phyloP scores from a whole-genome alignment of 2,329 filamentous ascomycete species.

The Pseudogymnoascus pannorum region DNA sequence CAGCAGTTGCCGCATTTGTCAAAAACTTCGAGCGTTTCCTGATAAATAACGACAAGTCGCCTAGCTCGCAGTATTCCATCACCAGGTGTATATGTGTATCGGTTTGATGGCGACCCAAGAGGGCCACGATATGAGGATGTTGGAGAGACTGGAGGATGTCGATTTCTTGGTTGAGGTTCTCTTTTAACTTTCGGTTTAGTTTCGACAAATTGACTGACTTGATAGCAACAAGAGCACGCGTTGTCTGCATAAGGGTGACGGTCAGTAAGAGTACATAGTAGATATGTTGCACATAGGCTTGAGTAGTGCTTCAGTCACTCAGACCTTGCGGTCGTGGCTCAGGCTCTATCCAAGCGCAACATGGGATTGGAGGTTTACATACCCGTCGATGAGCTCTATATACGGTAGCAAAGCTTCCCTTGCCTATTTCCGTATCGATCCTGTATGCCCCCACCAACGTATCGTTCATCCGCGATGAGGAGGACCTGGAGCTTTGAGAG shows the following conservation, averaged over 20 bases:
- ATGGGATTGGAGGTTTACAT: slow-evolving; percentile 31
- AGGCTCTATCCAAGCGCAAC: background rate
- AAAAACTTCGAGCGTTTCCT: slow-evolving; percentile 80
- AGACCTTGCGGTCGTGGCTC: background rate
- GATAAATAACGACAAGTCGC: slow-evolving; percentile 91
- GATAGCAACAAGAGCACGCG: slow-evolving; percentile 80
- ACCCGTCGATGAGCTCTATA: slow-evolving; percentile 83
- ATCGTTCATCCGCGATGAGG: slow-evolving; percentile 32
- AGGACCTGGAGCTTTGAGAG: slow-evolving; percentile 36
- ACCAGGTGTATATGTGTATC: slow-evolving; percentile 86
- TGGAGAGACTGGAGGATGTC: slow-evolving; percentile 88
- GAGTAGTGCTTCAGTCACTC: slow-evolving; percentile 4
- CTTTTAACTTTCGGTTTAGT: slow-evolving; percentile 91
- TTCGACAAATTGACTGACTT: slow-evolving; percentile 90
- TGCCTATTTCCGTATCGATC: slow-evolving; percentile 84
- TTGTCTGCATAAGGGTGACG: slow-evolving; percentile 46
- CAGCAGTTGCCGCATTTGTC: slow-evolving; percentile 72
- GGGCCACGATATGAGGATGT: slow-evolving; percentile 92
- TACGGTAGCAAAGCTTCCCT: slow-evolving; percentile 95
- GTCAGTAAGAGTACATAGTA: background rate
- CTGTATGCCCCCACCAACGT: slow-evolving; percentile 61
- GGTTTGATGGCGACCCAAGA: slow-evolving; percentile 90
- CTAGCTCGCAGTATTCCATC: slow-evolving; percentile 97
- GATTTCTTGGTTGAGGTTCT: slow-evolving; percentile 93
- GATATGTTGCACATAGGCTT: background rate